Evolutionary conservation across 192 early-diverging fungal species (phyloP), one percentile per base, ranked within the genome.

Genomic region (Entomortierella beljakovae): DNA sequence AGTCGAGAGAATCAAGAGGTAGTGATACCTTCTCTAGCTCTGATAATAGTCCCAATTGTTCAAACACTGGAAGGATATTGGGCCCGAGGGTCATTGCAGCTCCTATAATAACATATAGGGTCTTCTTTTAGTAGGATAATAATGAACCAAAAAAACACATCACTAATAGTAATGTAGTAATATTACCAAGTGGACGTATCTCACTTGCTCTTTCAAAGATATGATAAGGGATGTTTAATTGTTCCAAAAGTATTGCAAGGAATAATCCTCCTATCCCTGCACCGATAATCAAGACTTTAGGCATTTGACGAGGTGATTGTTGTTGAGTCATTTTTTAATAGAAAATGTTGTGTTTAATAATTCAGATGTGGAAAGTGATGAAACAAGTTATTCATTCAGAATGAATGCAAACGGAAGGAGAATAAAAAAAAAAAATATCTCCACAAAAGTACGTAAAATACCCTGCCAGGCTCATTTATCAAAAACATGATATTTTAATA

Each of bases 11-110:
- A 3, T n/a, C 6, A 6, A 6, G 9, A 6, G 9, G 25, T 26
- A 53, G 7, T 5, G 51, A 7, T 9, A 53, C 28, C 2, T 26
- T 26, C 25, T 31, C 28, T 13, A 53, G 2, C 18, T 53, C 51
- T 5, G 3, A 13, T 26, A 53, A 26, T 4, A 53, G 23, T 5
- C 51, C 51, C 8, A 53, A 18, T 15, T 53, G 51, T 26, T 53
- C 51, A 53, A 53, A 53, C 2, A 53, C 28, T 7, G 51, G 25
- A 53, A 53, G 51, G 15, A 53, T 53, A 26, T 53, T 53, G 3
- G 51, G 2, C 2, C 51, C 51, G 1, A 53, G 3, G 28, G 51
- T 31, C 51, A 53, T 53, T 5, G 25, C 51, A 6, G 51, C 2
- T 53, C 51, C 51, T 53, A 29, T 53, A 8, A 28, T 3, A 9